A percentile compares a stretch with the other conserved stretches of the same genome.
Conservation (phyloP, 164 flowering plant genomes). For the Magnolia officinalis region DNA sequence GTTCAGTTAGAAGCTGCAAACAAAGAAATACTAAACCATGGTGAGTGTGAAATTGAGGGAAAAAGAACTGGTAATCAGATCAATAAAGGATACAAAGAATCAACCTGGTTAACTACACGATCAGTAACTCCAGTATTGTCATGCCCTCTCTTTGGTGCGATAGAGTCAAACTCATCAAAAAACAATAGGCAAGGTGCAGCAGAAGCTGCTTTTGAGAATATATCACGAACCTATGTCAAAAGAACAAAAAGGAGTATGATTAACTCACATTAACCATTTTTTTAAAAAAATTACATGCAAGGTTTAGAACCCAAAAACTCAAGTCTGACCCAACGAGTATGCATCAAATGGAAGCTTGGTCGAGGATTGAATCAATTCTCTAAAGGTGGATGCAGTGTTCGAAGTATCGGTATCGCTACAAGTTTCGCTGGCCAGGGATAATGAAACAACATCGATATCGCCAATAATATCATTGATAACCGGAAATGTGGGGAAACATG, state of each 20-base stretch:
- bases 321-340: neutral
- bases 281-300: neutral
- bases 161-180: conserved; percentile 98
- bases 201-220: conserved; percentile 89
- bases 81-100: conserved; percentile 8
- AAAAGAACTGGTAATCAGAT: neutral
- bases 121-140: conserved; percentile 99
- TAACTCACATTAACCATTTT: neutral
- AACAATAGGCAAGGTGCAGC: conserved; percentile 96
- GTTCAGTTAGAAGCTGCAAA: conserved; percentile 81
- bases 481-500: too few species aligned
- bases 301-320: neutral
- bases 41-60: neutral
- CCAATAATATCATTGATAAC: too few species aligned
- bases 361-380: neutral
- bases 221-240: conserved; percentile 77
- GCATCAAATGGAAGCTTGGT: neutral
- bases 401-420: too few species aligned
- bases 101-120: conserved; percentile 92
- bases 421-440: too few species aligned
- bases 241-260: neutral
- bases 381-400: too few species aligned
- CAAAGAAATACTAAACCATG: neutral
- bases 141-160: conserved; percentile 98
- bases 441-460: too few species aligned